Evolutionary conservation across 257 asterid species (phyloP), one percentile per base, ranked within the genome.

Genomic region (Penstemon eatonii): DNA sequence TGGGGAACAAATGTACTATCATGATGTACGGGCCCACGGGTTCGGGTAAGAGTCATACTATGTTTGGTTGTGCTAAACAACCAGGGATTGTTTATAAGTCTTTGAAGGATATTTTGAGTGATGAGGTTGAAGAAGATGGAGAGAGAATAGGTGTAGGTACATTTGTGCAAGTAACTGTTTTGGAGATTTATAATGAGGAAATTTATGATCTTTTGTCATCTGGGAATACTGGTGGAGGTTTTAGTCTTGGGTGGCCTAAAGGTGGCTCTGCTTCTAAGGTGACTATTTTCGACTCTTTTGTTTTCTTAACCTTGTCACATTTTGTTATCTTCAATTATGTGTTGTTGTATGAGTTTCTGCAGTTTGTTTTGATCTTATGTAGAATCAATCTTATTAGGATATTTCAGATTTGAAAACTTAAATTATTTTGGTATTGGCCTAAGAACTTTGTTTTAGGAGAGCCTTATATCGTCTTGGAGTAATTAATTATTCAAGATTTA

Each of bases 1-100:
- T 85, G 68, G 99, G 99, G 44, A 89, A 79, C 41, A 91, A 87
- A 62, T 94, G 99, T n/a, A 90, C 99, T 0, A 78, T 93, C 0
- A 90, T 93, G 97, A 90, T 90, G 98, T 93, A 93, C 47, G 99
- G 99, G 0, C 99, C 97, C 1, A 89, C 99, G 0, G 99, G 99
- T 6, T 85, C 99, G 0, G 99, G 99, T 0, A 94, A 94, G 82
- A 89, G 96, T 46, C 95, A 94, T 60, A 94, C 96, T 0, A 94
- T 94, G 99, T 94, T 94, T 57, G 99, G 99, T 39, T 81, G 88
- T 67, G 42, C 67, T 51, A 87, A 80, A 49, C 87, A 83, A 68
- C 95, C 90, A 0, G 99, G 99, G 60, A 88, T 94, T 41, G 99
- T 94, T 38, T 91, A 94, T 12, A 83, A 74, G 38, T 86, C 99